Conservation (phyloP, 1,139 yeast species). For the Taphrina communis region DNA sequence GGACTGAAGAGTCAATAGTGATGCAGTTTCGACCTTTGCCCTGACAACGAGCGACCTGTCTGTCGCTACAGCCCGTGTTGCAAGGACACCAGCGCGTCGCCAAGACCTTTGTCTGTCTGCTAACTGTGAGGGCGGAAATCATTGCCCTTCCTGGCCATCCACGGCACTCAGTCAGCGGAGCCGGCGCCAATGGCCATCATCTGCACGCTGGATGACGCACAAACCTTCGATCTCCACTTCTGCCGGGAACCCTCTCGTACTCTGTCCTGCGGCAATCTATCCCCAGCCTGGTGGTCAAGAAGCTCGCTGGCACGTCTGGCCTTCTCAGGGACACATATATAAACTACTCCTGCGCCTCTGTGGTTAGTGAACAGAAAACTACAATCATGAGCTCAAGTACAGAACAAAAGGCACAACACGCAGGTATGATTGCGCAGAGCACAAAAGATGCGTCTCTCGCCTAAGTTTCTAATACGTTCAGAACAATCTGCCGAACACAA, state of each 20-base stretch:
- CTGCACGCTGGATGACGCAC: slow-evolving; percentile 12
- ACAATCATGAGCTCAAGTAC: slow-evolving; percentile 2
- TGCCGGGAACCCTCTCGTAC: not conserved
- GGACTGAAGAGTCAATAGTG: not conserved
- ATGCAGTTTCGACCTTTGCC: too few species aligned
- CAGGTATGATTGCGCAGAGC: slow-evolving; percentile 1
- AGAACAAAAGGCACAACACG: slow-evolving; percentile 10
- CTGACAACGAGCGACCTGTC: too few species aligned
- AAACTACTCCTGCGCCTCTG: not conserved
- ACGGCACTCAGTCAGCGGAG: not conserved
- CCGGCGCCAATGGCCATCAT: not conserved
- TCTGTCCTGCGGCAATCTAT: not conserved
- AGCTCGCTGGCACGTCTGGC: slow-evolving; percentile 1
- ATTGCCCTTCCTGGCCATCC: not conserved
- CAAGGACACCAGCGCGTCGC: too few species aligned
- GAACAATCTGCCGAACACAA: slow-evolving; percentile 3
- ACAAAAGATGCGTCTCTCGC: too few species aligned
- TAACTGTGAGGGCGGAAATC: not conserved
- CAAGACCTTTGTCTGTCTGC: too few species aligned
- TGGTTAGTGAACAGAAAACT: too few species aligned
- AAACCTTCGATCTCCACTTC: slow-evolving; percentile 16
- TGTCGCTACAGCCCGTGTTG: too few species aligned
- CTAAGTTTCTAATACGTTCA: not conserved
- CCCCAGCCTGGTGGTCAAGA: too few species aligned
- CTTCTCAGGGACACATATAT: not conserved